Evolutionary conservation across 345 rosid species (phyloP).

Genomic region (Euclidium syriacum): DNA sequence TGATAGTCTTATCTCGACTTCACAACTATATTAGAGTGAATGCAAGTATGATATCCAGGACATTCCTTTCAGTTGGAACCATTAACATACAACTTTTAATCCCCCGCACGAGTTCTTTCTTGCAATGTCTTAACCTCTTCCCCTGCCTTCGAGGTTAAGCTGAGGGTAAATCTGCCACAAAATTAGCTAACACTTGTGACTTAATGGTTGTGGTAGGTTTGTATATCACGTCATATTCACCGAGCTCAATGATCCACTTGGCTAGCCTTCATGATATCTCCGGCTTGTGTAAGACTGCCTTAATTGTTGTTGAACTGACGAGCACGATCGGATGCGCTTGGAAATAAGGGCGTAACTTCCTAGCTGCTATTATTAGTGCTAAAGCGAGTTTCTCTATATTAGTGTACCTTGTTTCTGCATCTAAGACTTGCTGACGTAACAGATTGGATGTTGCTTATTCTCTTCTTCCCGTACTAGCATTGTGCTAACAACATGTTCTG

Average conservation of each 20-base stretch:
- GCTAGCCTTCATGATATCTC: neutral
- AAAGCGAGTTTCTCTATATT: neutral
- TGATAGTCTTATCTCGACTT: too few relatives aligned
- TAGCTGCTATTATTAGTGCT: neutral
- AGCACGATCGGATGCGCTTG: neutral
- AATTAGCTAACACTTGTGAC: neutral
- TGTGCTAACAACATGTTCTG: neutral
- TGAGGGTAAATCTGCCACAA: neutral
- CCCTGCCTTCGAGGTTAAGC: rapidly evolving
- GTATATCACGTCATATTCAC: neutral
- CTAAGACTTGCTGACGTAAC: neutral
- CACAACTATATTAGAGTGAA: too few relatives aligned
- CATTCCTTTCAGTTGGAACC: too few relatives aligned
- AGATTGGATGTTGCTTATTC: neutral
- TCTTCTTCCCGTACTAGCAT: neutral
- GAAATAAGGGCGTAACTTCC: neutral
- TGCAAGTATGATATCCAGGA: too few relatives aligned
- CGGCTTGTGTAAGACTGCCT: neutral
- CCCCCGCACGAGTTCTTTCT: neutral
- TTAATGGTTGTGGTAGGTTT: neutral
- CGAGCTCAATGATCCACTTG: neutral
- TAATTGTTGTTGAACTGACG: neutral
- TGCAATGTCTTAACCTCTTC: neutral
- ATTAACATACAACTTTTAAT: neutral
- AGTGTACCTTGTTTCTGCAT: neutral